Base-by-base conservation (phyloP, 495 filamentous ascomycete species). In the Talaromyces trachyspermus region DNA sequence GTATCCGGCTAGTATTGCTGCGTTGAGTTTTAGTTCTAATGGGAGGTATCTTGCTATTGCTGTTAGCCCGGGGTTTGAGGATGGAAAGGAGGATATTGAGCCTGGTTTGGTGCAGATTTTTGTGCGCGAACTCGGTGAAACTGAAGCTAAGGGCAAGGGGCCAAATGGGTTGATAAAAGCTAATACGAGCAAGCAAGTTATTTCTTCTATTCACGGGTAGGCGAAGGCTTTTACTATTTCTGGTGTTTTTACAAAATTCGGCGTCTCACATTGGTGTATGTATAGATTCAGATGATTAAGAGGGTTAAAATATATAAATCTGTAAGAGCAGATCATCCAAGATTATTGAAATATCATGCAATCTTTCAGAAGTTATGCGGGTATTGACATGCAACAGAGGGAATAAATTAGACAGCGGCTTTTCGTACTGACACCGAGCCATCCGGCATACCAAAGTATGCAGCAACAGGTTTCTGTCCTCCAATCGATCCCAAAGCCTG, bases 381-480 rank as follows among this genome's bases (percentile, higher is more conserved):
- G 23, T 24, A 26, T 42, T 42, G 14, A 26, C 39, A 42, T 25
- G 39, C 14, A 8, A 40, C 20, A 40, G 14, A 0, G 11, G 1
- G 2, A 50, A 14, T 23, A 1, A 41, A 19, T 56, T 45, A 64
- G 25, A 58, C 49, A 46, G 52, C 54, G 9, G 72, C 72, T 43
- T 62, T 65, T 48, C 75, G 63, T 15, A 76, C 68, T 17, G 75
- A 67, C 39, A 86, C 82, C 20, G 72, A 70, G 11, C 88, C 88
- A 61, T 91, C 80, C 44, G 84, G 78, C 84, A 88, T 88, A 12
- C 92, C 92, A 64, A 97, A 97, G 66, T 96, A 98, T 24, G 88
- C 90, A 32, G 88, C 87, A 18, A 95, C 77, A 2, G 92, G 92
- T 63, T 88, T 91, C 70, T 95, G 88, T 2, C 89, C 92, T 25